Evolutionary conservation across 2,329 filamentous ascomycete genomes (phyloP).

Genomic region (Metarhizium sp.): DNA sequence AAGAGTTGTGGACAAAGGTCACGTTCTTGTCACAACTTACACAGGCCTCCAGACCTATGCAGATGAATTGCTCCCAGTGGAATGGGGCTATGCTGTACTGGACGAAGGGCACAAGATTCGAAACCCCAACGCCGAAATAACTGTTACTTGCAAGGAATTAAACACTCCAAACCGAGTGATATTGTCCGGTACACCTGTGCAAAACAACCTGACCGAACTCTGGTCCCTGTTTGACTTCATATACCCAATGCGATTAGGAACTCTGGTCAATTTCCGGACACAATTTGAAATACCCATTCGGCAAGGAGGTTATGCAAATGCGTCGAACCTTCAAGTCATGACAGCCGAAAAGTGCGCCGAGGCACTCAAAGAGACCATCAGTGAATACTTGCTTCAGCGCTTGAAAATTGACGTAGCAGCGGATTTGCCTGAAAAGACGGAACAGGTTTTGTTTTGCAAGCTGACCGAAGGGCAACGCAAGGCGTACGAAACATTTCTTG

Average conservation of each 20-base stretch:
- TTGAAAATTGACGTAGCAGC: conserved; percentile 91
- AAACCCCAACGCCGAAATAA: conserved; percentile 91
- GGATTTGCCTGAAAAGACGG: conserved; percentile 89
- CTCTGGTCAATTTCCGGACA: conserved; percentile 78
- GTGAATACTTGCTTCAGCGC: conserved; percentile 83
- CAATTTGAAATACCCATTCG: conserved; percentile 93
- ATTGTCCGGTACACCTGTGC: conserved; percentile 91
- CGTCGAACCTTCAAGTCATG: conserved; percentile 87
- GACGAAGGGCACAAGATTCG: conserved; percentile 98
- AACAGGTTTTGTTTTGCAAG: conserved; percentile 94
- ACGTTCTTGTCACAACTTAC: conserved; percentile 93
- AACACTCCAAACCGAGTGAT: conserved; percentile 86
- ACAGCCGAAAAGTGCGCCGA: conserved; percentile 92
- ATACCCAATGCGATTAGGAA: conserved; percentile 91
- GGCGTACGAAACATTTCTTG: conserved; percentile 72
- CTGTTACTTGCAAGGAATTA: conserved; percentile 89
- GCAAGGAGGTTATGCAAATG: conserved; percentile 89
- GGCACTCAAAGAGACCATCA: conserved; percentile 86
- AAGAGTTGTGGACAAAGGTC: conserved; percentile 72
- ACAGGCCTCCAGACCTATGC: conserved; percentile 90
- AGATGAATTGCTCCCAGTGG: conserved; percentile 67
- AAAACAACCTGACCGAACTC: conserved; percentile 89
- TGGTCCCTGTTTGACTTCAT: conserved; percentile 99
- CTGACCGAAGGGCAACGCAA: conserved; percentile 67
- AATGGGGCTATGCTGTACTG: conserved; percentile 90